These are phyloP conservation scores for Aspergillus brunneoviolaceus DNA, from an alignment of 2,329 filamentous ascomycete species.

Conservation along the genomic window DNA sequence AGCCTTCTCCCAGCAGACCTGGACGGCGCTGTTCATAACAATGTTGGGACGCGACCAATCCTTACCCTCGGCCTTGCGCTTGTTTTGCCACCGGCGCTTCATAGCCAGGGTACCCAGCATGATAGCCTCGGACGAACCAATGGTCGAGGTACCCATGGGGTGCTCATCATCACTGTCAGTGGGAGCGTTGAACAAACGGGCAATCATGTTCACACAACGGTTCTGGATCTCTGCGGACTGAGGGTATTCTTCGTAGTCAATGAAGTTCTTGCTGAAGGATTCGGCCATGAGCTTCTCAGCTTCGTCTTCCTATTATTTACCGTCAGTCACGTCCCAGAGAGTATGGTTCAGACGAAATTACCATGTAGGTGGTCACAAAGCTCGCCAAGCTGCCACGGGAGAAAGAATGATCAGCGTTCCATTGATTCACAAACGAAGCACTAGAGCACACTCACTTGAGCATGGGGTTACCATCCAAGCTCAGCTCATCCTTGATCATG, in stretches of 20 bases:
- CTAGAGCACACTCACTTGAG: constrained; percentile 49
- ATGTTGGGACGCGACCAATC: constrained; percentile 80
- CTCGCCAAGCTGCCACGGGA: constrained; percentile 67
- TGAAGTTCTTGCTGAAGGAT: constrained; percentile 92
- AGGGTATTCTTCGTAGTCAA: constrained; percentile 83
- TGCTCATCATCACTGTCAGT: constrained; percentile 54
- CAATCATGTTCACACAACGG: constrained; percentile 89
- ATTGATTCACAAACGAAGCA: neutral
- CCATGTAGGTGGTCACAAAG: constrained; percentile 97
- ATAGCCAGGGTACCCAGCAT: constrained; percentile 68
- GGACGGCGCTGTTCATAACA: constrained; percentile 92
- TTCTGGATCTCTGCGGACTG: constrained; percentile 84
- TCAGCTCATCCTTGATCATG: constrained; percentile 94
- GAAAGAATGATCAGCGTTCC: neutral
- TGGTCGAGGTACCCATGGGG: constrained; percentile 81
- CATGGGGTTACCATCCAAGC: constrained; percentile 86
- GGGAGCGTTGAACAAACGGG: constrained; percentile 81
- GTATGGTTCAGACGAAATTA: constrained; percentile 35
- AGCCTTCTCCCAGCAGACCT: constrained; percentile 97
- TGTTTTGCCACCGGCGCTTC: constrained; percentile 93
- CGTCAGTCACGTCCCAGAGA: neutral
- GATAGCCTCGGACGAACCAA: constrained; percentile 77
- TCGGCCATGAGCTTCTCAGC: constrained; percentile 95
- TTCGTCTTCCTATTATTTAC: constrained; percentile 73
- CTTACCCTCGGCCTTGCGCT: constrained; percentile 79